Evolutionary conservation across 202 grass and related monocot genomes (phyloP), one percentile per base, ranked within the genome.

Genomic region (Schoenoplectus triqueter): DNA sequence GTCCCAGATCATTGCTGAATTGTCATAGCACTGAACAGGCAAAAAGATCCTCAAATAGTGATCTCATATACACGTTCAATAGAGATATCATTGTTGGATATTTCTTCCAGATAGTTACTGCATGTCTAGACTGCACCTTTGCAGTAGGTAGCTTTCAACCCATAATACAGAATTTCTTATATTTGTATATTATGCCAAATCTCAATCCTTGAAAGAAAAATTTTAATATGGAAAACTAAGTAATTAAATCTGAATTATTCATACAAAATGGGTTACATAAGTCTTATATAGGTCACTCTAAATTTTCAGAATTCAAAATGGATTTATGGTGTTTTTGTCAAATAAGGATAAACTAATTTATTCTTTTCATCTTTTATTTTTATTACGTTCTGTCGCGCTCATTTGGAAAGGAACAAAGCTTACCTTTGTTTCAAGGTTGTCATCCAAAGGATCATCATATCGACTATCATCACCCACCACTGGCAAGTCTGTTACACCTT

Each of bases 101-200:
- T 54, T 96, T 86, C 85, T 99, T 99, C 71, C 41, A 75, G 51
- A 99, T 94, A 17, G 93, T 87, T 64, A 91, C 42, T 57, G 92
- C 97, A 62, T 91, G 13, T 69, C 80, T 87, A 54, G 92, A 55
- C 67, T 89, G 83, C 55, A 96, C 85, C 77, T 84, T 87, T 0
- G 97, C 93, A 84, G 94, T 99, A 15, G 93, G 87, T 61, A 99
- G 92, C 87, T 85, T 94, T 99, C 31, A 99, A 90, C 97, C 97
- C 96, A 86, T 51, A 78, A 59, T n/a, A 4, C 21, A 59, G 31
- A 41, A 14, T 60, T 17, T 3, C 19, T 78, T 78, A 54, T 6
- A 17, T 60, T 40, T 59, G 51, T 40, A 59, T 44, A 78, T 78
- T 52, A 78, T 60, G 74, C 2, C 21, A 59, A 78, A 78, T 60